phyloP scores from a whole-genome alignment of 2,329 filamentous ascomycete species.

The Clonostachys rhizophaga region DNA sequence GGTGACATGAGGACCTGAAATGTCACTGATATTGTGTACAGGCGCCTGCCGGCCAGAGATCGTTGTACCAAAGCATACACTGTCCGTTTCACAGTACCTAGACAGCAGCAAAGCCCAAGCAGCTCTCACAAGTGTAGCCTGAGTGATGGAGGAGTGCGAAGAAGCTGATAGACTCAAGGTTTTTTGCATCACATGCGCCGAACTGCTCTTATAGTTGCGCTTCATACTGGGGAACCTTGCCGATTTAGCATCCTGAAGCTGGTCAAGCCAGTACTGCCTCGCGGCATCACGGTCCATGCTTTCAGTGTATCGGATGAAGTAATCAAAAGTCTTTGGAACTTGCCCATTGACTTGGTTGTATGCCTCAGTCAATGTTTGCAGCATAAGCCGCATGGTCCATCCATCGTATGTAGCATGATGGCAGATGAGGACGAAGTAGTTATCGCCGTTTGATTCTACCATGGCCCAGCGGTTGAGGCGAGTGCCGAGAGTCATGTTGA shows the following conservation, averaged over 20 bases:
- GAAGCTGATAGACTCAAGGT: background rate
- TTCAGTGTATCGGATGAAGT: constrained; percentile 34
- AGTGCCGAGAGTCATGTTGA: constrained; percentile 5
- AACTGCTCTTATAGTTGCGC: too few species aligned
- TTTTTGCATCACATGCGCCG: background rate
- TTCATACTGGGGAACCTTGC: background rate
- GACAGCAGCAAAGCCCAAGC: constrained; percentile 19
- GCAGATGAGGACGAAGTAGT: constrained; percentile 1
- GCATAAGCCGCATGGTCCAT: constrained; percentile 1
- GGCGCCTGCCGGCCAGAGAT: constrained; percentile 13
- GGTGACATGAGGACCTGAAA: constrained; percentile 8
- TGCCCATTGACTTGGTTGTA: background rate
- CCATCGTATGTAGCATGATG: constrained; percentile 5
- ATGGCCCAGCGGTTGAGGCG: constrained; percentile 3
- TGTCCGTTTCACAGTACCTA: constrained; percentile 8
- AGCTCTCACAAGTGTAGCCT: constrained; percentile 12
- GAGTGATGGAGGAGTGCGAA: constrained; percentile 5
- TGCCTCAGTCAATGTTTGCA: background rate
- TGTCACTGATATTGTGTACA: constrained; percentile 2
- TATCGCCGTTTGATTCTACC: background rate
- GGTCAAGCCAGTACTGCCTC: background rate
- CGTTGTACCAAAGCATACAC: constrained; percentile 14
- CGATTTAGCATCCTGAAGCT: background rate
- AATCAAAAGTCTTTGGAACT: constrained; percentile 19
- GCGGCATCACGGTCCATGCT: constrained; percentile 11